Base-by-base conservation (phyloP, 306 rosid species). In the Cicer arietinum region DNA sequence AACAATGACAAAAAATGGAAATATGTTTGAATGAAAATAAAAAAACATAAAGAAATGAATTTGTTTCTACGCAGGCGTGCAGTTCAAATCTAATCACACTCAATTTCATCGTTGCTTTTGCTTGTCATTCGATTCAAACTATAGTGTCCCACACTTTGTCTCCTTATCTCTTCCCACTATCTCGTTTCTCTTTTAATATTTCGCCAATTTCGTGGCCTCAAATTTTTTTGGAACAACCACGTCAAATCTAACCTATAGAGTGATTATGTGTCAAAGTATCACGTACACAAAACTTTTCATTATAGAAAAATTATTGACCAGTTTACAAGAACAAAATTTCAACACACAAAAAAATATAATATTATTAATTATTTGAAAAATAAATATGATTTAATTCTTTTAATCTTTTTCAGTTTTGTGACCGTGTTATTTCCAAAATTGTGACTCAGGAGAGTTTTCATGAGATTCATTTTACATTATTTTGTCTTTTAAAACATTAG, bases 11-110 rank as follows among this genome's bases (percentile, higher is more conserved):
- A 30, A 30, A 30, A 3, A 30, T 30, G 5, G 0, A 30, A 30
- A 30, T 30, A 30, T 30, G 35, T 30, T 30, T 3, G 5, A 30
- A 30, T 30, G 5, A 30, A 30, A 30, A 30, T 30, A 3, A 30
- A 30, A 30, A 25, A 30, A 30, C 35, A 30, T 3, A 30, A 30
- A 30, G 14, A 57, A 57, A 37, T 37, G 12, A 30, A 30, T 52
- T 17, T 45, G 60, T 67, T 67, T 73, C 35, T 51, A 48, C 20
- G 37, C 78, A 70, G 79, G 84, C 84, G 79, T 71, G 86, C 69
- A 75, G 8, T 18, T 7, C 12, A 48, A 10, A 72, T 84, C 87
- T 73, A 73, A 77, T 84, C 83, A 77, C 62, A 73, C 77, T 40
- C 47, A 66, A 65, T 48, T 67, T 51, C 60, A 74, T 75, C 67